Conservation (phyloP, 331 rosid species). For the Acacia concinna region DNA sequence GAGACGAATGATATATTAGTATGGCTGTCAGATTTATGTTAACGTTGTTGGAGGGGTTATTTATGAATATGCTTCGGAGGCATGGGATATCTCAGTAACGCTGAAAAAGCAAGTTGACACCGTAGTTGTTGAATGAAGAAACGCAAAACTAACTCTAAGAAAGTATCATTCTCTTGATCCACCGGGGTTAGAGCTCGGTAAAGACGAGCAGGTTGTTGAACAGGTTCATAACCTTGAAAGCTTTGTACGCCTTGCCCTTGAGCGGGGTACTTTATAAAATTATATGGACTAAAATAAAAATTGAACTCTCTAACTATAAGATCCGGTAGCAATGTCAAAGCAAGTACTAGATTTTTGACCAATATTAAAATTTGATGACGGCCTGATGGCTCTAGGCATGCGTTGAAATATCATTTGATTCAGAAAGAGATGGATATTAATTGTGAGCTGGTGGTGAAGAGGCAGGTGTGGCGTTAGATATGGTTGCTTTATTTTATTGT, state of each 20-base stretch:
- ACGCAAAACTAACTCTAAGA: neutral
- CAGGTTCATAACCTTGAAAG: neutral
- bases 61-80: neutral
- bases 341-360: too few relatives aligned
- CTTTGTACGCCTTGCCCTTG: neutral
- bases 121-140: neutral
- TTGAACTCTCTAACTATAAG: too few relatives aligned
- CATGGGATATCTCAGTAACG: neutral
- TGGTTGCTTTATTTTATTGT: neutral
- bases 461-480: too few relatives aligned
- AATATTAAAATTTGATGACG: too few relatives aligned
- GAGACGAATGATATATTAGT: constrained; percentile 8
- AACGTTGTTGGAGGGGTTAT: constrained; percentile 6
- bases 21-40: neutral
- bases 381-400: too few relatives aligned
- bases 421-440: neutral
- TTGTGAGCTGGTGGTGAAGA: neutral
- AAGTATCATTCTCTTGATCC: neutral
- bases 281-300: too few relatives aligned
- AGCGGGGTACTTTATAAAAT: too few relatives aligned
- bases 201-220: neutral
- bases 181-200: neutral
- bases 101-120: neutral
- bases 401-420: too few relatives aligned
- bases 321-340: too few relatives aligned